Percentiles rank a stretch among this genome's conserved stretches.
These are phyloP conservation scores for Jacaranda copaia DNA, from an alignment of 257 asterid genomes.

Conservation along the genomic window DNA sequence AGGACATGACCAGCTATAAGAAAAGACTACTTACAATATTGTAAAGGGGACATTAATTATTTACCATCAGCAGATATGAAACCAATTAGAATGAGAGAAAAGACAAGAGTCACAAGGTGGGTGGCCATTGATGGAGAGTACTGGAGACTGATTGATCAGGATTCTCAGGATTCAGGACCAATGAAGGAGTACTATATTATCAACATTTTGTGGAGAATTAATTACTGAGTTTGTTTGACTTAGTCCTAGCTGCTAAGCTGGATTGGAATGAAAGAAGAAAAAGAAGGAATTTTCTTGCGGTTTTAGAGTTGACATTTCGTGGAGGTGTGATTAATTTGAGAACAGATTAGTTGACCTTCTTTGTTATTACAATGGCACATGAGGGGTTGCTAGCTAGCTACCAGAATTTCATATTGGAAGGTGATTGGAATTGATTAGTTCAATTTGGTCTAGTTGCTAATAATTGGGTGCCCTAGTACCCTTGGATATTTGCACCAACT, in stretches of 20 bases:
- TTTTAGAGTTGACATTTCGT: slow-evolving; percentile 7
- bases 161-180: too few species aligned
- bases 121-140: slow-evolving; percentile 31
- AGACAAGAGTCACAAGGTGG: neutral
- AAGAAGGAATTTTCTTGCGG: too few species aligned
- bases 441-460: neutral
- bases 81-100: slow-evolving; percentile 27
- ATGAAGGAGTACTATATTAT: too few species aligned
- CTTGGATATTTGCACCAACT: too few species aligned
- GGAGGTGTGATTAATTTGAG: neutral
- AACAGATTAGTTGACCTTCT: neutral
- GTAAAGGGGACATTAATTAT: neutral
- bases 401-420: neutral
- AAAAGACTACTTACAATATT: neutral
- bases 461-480: too few species aligned
- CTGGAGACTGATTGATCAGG: neutral
- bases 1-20: too few species aligned
- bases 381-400: neutral
- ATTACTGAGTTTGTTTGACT: too few species aligned
- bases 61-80: slow-evolving; percentile 29
- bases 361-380: neutral
- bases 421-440: neutral
- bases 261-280: too few species aligned
- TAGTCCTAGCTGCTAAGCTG: too few species aligned
- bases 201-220: too few species aligned